Evolutionary conservation across 192 early-diverging fungal genomes (phyloP), one percentile per base, ranked within the genome.

Genomic region (Coemansia sp.): DNA sequence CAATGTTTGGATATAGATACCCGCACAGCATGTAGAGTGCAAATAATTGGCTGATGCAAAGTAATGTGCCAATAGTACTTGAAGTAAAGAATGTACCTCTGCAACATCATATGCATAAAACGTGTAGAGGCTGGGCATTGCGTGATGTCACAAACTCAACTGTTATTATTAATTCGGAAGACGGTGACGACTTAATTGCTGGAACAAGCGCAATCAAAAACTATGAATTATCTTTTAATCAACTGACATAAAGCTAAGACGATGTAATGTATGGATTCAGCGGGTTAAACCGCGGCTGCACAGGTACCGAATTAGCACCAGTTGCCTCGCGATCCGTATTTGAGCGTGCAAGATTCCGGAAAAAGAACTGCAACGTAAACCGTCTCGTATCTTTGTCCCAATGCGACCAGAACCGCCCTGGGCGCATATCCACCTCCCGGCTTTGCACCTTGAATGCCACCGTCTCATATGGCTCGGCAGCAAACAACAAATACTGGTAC

Each of bases 391-490:
- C 96, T 23, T 84, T 78, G 81, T 98, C 96, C 96, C 96, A 98
- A 64, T 94, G 85, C 53, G 91, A 92, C 90, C 93, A 98, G 27
- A 97, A 89, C 56, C 86, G 90, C 12, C 94, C 94, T 13, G 90
- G 90, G 0, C 83, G 80, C 64, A 85, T 85, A 62, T 98, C 96
- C n/a, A 97, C 86, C 64, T 98, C 95, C 48, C 88, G 87, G 65
- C 88, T 90, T 78, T 95, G 96, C 22, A 98, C 83, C 69, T 96
- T 95, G 82, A 98, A 97, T 11, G 91, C 85, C 57, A 97, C 89
- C 0, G 89, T 94, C 73, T 97, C 94, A 67, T 98, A 98, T 5
- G 95, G 96, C 71, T 96, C 95, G 0, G 93, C 95, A 1, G 96
- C 96, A 82, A 98, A 87, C 16, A 98, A 61, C 58, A 98, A 67